phyloP scores from a whole-genome alignment of 441 rosid species.

The Brassica balearica region DNA sequence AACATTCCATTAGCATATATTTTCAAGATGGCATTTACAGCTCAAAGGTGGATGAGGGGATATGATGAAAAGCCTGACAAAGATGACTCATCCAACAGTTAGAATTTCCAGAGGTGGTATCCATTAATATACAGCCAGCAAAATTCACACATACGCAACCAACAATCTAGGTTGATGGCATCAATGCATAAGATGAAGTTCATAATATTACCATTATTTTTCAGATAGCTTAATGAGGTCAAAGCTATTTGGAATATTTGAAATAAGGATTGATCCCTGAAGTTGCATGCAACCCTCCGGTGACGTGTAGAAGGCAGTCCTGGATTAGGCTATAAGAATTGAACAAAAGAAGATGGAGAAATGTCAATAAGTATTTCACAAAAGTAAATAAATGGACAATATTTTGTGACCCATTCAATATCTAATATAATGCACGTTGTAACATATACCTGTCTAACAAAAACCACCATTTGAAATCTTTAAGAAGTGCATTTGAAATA shows the following conservation, averaged over 20 bases:
- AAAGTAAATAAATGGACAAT: constrained; percentile 1
- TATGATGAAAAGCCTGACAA: constrained; percentile 22
- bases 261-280: constrained; percentile 93
- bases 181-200: constrained; percentile 28
- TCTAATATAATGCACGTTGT: constrained; percentile 10
- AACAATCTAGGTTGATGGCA: constrained; percentile 6
- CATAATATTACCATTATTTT: constrained; percentile 79
- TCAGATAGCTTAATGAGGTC: constrained; percentile 85
- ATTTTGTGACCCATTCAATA: neutral
- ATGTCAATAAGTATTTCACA: constrained; percentile 37
- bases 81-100: constrained; percentile 15
- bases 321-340: constrained; percentile 67
- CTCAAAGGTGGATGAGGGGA: constrained; percentile 13
- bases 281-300: constrained; percentile 91
- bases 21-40: constrained; percentile 22
- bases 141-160: neutral
- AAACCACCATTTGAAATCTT: constrained; percentile 16
- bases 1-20: constrained; percentile 20
- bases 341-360: constrained; percentile 38
- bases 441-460: constrained; percentile 3
- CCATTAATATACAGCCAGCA: constrained; percentile 27
- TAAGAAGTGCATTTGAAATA: neutral
- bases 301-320: constrained; percentile 92
- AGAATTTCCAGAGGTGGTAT: constrained; percentile 9
- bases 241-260: constrained; percentile 95